Evolutionary conservation across 768 basidiomycete genomes (phyloP).

Genomic region (Mrakia hoshinonis): DNA sequence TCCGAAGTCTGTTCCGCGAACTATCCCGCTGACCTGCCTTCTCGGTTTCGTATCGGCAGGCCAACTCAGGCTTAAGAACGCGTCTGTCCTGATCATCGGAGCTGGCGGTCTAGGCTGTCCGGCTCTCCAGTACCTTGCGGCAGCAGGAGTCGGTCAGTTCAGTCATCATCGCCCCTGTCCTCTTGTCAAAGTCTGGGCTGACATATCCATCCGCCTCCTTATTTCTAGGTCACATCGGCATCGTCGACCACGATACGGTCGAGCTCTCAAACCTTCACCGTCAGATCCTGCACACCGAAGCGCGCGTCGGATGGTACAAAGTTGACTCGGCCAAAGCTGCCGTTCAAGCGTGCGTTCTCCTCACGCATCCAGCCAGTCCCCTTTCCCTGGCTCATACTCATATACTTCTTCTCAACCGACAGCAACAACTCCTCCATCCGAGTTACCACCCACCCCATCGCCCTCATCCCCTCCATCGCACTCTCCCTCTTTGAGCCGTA

Average conservation of each 20-base stretch:
- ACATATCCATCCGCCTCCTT: neutral
- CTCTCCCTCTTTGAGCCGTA: conserved; percentile 54
- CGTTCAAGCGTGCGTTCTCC: conserved; percentile 51
- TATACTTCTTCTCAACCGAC: neutral
- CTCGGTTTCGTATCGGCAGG: conserved; percentile 45
- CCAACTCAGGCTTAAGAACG: conserved; percentile 66
- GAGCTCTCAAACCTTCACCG: conserved; percentile 84
- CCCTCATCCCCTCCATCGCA: conserved; percentile 51
- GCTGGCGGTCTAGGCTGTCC: conserved; percentile 96
- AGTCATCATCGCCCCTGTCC: neutral
- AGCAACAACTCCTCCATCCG: conserved; percentile 69
- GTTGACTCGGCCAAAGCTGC: conserved; percentile 69
- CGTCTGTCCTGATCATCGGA: conserved; percentile 78
- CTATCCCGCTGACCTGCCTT: neutral
- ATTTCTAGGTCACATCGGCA: conserved; percentile 61
- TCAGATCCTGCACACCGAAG: conserved; percentile 76
- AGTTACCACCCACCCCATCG: conserved; percentile 51
- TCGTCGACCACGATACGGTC: conserved; percentile 81
- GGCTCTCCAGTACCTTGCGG: conserved; percentile 84
- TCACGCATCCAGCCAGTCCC: neutral
- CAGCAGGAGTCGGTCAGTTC: conserved; percentile 78
- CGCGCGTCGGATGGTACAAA: conserved; percentile 65
- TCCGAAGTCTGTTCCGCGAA: neutral
- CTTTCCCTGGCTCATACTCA: neutral
- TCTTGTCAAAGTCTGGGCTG: no score